phyloP scores from a whole-genome alignment of 768 basidiomycete genomes.

The Wakefieldia striispora region DNA sequence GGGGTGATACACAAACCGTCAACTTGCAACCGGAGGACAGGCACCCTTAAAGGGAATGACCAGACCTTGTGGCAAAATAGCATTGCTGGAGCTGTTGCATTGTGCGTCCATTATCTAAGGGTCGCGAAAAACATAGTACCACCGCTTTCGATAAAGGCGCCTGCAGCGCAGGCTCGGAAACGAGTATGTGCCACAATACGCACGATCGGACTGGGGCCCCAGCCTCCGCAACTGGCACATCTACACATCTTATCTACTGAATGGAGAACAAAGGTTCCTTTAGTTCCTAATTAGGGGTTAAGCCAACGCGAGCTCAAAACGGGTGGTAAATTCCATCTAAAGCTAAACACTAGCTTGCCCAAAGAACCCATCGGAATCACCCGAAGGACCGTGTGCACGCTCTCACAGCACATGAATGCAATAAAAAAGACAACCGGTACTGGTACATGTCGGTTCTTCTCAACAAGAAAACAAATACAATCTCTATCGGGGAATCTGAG shows the following conservation, averaged over 20 bases:
- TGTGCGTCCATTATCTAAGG: too few relatives aligned
- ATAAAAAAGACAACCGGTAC: not conserved
- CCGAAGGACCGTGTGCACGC: not conserved
- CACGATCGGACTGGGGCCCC: too few relatives aligned
- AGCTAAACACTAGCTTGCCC: not conserved
- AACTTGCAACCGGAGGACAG: not conserved
- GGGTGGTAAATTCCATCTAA: too few relatives aligned
- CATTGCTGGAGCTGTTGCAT: not conserved
- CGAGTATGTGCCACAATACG: not conserved
- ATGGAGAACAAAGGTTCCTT: not conserved
- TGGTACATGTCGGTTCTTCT: not conserved
- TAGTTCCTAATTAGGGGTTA: not conserved
- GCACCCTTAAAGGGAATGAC: not conserved
- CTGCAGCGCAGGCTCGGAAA: not conserved
- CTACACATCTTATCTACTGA: not conserved
- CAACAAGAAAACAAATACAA: not conserved
- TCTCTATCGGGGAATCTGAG: too few relatives aligned
- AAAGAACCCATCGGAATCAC: not conserved
- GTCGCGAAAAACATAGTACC: too few relatives aligned
- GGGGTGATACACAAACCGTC: not conserved
- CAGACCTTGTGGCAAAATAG: not conserved
- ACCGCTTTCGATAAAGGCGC: not conserved
- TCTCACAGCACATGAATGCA: slow-evolving; percentile 4
- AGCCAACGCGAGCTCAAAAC: not conserved
- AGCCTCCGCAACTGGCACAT: too few relatives aligned